Base-by-base conservation (phyloP, 2,329 filamentous ascomycete genomes). In the Diaporthe nobilis region DNA sequence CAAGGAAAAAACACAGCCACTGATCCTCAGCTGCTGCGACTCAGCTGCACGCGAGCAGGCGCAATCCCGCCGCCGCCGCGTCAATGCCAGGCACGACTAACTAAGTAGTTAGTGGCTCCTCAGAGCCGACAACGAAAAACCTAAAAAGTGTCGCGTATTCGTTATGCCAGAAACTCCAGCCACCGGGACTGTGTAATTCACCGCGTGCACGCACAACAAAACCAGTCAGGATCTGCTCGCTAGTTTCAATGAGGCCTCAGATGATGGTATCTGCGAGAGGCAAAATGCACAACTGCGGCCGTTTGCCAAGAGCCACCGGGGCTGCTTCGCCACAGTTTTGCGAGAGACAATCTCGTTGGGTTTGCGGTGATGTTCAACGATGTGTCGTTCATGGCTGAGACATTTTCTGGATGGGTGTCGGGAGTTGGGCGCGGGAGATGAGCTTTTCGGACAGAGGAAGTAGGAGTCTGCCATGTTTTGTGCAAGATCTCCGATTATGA, bases 291-390 rank as follows among this genome's bases (percentile, higher is more conserved):
- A 20, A 39, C 65, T 70, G 65, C 65, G 65, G 65, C 65, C 65
- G 31, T 70, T 70, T 70, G 65, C 65, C 65, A 70, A 55, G 65
- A 55, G 49, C n/a, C 13, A 25, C 31, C 65, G n/a, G 37, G n/a
- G 47, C 15, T 55, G 65, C 65, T 70, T 25, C 65, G 65, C 65
- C 65, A 55, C 65, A 39, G 20, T 70, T 28, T 28, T 25, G 9
- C 55, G 34, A 55, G 15, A 70, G 65, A 51, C 47, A 55, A 37
- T 70, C 49, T 28, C 15, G 22, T 28, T 28, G 25, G 49, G 34
- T 10, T 70, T 28, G 8, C 15, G 7, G 22, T 55, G 12, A 13
- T 28, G 10, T 53, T 7, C 47, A 15, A n/a, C 20, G 15, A 55
- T 25, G 22, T 55, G 22, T 39, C 22, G 25, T 42, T 39, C 42